phyloP scores from a whole-genome alignment of 345 rosid genomes.

The Boechera divaricarpa region DNA sequence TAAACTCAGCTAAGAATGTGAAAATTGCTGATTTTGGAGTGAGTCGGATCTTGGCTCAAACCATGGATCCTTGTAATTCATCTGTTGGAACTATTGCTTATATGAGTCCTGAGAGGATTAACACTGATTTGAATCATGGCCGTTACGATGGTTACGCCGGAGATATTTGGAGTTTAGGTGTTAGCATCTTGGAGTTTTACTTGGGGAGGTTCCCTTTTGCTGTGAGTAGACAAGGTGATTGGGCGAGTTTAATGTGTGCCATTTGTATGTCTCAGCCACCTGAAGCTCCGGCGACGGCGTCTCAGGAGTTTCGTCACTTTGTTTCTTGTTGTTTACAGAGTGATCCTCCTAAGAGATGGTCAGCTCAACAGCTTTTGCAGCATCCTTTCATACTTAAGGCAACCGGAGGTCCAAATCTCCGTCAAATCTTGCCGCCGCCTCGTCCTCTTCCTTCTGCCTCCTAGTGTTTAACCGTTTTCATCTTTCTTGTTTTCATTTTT shows the following conservation, averaged over 20 bases:
- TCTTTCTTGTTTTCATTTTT: neutral
- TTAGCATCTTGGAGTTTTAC: slow-evolving; percentile 84
- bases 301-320: slow-evolving; percentile 72
- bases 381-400: slow-evolving; percentile 79
- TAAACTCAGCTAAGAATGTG: slow-evolving; percentile 65
- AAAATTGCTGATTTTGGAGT: slow-evolving; percentile 98
- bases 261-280: slow-evolving; percentile 92
- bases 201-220: slow-evolving; percentile 82
- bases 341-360: slow-evolving; percentile 79
- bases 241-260: slow-evolving; percentile 92
- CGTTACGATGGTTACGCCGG: slow-evolving; percentile 78
- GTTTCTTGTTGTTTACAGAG: slow-evolving; percentile 81
- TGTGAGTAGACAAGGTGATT: slow-evolving; percentile 78
- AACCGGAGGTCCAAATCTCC: slow-evolving; percentile 50
- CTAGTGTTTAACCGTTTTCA: slow-evolving; percentile 13
- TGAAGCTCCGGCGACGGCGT: slow-evolving; percentile 75
- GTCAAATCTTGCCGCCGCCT: slow-evolving; percentile 80
- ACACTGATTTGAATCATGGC: slow-evolving; percentile 88
- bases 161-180: slow-evolving; percentile 94
- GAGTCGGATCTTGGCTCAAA: slow-evolving; percentile 79
- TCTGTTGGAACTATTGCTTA: slow-evolving; percentile 96
- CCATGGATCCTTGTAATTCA: slow-evolving; percentile 95
- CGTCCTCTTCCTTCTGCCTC: slow-evolving; percentile 48
- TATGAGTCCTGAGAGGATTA: slow-evolving; percentile 97
- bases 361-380: slow-evolving; percentile 63